Evolutionary conservation across 768 basidiomycete genomes (phyloP).

Genomic region (Naematelia encephala): DNA sequence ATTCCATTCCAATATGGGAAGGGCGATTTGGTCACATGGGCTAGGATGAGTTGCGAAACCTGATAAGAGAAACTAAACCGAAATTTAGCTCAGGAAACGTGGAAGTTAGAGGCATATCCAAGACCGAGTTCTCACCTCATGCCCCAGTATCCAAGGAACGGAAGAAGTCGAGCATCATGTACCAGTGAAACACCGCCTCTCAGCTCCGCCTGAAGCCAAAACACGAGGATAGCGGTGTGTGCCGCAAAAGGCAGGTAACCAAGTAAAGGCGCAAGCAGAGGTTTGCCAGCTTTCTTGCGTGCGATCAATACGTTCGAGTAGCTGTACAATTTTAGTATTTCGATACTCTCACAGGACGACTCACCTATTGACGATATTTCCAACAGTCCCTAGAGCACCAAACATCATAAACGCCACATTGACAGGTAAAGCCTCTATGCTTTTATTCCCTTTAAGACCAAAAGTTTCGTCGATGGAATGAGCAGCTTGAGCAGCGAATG

Average conservation of each 20-base stretch:
- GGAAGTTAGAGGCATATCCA: background rate
- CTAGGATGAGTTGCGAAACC: constrained; percentile 87
- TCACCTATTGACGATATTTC: constrained; percentile 76
- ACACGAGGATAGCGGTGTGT: constrained; percentile 66
- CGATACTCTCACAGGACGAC: constrained; percentile 7
- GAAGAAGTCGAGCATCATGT: constrained; percentile 71
- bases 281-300: constrained; percentile 52
- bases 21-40: constrained; percentile 76
- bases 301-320: constrained; percentile 77
- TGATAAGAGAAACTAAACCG: constrained; percentile 55
- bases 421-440: constrained; percentile 59
- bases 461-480: constrained; percentile 22
- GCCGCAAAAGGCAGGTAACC: constrained; percentile 76
- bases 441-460: constrained; percentile 26
- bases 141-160: constrained; percentile 92
- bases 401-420: constrained; percentile 89
- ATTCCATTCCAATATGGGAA: constrained; percentile 87
- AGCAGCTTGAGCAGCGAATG: constrained; percentile 10
- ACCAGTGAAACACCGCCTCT: constrained; percentile 65
- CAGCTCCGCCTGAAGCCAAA: constrained; percentile 74
- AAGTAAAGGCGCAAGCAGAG: constrained; percentile 59
- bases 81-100: background rate
- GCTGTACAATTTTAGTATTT: constrained; percentile 50
- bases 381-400: constrained; percentile 63
- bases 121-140: constrained; percentile 36